Percentiles rank a stretch among this genome's conserved stretches.
These are phyloP conservation scores for Kwoniella mangroviensis DNA, from an alignment of 768 basidiomycete genomes.

Conservation along the genomic window DNA sequence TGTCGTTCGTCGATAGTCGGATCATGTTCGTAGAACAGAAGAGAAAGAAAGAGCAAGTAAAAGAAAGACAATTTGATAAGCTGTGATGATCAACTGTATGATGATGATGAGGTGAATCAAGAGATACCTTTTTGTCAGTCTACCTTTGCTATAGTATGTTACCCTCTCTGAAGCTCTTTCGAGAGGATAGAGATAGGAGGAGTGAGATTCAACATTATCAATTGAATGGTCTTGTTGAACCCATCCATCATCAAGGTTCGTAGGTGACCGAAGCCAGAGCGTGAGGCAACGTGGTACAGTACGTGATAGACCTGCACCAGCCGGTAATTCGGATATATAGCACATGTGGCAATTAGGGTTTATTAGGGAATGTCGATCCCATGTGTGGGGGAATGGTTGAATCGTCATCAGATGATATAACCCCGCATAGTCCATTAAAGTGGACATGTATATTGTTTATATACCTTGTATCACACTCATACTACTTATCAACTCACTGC, in stretches of 20 bases:
- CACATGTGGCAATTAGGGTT: background rate
- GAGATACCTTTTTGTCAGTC: conserved; percentile 17
- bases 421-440: background rate
- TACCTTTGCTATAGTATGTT: background rate
- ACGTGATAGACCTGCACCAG: background rate
- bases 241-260: background rate
- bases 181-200: background rate
- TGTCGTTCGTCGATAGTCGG: background rate
- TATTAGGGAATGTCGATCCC: background rate
- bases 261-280: background rate
- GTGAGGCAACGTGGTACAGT: background rate
- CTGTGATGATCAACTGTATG: conserved; percentile 7
- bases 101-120: conserved; percentile 8
- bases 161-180: background rate
- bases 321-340: background rate
- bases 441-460: background rate
- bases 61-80: conserved; percentile 11
- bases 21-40: background rate
- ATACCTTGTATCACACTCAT: background rate
- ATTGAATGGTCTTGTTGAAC: no score
- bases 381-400: background rate
- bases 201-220: background rate
- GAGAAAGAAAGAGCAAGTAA: background rate
- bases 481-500: background rate
- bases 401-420: background rate